Evolutionary conservation across 1,284 basidiomycete species (phyloP).

Genomic region (Grifola frondosa): DNA sequence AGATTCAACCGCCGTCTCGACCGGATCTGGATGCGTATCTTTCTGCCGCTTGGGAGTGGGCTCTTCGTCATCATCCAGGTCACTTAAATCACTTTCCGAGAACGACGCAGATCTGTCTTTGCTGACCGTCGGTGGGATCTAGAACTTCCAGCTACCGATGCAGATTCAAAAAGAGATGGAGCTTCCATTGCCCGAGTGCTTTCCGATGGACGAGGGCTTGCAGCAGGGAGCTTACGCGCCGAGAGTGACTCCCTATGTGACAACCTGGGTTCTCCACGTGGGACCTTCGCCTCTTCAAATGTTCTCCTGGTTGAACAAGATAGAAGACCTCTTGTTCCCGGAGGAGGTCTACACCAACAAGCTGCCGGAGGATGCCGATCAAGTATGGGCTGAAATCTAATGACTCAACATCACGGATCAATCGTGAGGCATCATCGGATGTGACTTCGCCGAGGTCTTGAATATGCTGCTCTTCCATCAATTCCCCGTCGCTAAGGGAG

Average conservation of each 20-base stretch:
- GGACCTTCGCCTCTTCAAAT: constrained; percentile 21
- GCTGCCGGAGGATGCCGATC: constrained; percentile 51
- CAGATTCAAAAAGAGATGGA: constrained; percentile 22
- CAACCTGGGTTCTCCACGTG: constrained; percentile 29
- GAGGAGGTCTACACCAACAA: constrained; percentile 61
- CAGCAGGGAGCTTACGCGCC: constrained; percentile 18
- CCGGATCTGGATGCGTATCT: not conserved
- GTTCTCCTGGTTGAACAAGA: constrained; percentile 41
- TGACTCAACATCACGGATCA: constrained; percentile 49
- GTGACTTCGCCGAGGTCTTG: constrained; percentile 56
- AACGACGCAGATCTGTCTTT: constrained; percentile 14
- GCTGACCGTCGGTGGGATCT: constrained; percentile 11
- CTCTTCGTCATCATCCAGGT: constrained; percentile 17
- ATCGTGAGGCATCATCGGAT: constrained; percentile 44
- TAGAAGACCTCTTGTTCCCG: constrained; percentile 66
- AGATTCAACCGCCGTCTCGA: not conserved
- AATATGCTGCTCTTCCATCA: constrained; percentile 60
- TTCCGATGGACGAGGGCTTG: constrained; percentile 15
- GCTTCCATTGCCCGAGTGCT: constrained; percentile 15
- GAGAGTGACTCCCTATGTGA: constrained; percentile 33
- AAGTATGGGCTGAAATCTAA: constrained; percentile 52
- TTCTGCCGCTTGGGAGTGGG: constrained; percentile 18
- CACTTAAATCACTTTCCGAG: constrained; percentile 22
- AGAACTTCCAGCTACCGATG: constrained; percentile 18
- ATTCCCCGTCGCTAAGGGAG: constrained; percentile 51